phyloP scores from a whole-genome alignment of 2,329 filamentous ascomycete genomes.

The Parastagonospora nodorum region DNA sequence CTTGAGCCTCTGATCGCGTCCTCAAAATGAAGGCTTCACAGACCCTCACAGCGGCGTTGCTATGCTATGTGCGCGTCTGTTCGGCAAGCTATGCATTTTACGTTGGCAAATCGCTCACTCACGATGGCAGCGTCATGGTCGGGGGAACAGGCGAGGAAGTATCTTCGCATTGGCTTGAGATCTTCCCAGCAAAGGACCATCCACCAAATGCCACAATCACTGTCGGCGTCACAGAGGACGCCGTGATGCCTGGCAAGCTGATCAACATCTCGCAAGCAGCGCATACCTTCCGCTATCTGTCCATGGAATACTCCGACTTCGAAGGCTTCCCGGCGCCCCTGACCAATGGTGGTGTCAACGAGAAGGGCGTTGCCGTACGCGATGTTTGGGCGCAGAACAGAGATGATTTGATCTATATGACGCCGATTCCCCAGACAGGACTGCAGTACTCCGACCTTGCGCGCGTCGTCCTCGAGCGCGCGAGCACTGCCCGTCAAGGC shows the following conservation, averaged over 20 bases:
- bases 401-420: constrained; percentile 49
- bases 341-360: constrained; percentile 53
- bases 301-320: constrained; percentile 48
- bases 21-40: no score
- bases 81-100: constrained; percentile 57
- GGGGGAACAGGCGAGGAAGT: constrained; percentile 57
- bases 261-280: constrained; percentile 42
- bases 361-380: constrained; percentile 49
- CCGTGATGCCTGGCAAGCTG: constrained; percentile 42
- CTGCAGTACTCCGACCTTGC: constrained; percentile 52
- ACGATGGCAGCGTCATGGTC: constrained; percentile 50
- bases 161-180: constrained; percentile 54
- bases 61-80: constrained; percentile 12
- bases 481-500: constrained; percentile 48
- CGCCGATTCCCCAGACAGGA: constrained; percentile 48
- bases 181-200: constrained; percentile 51
- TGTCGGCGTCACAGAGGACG: constrained; percentile 50
- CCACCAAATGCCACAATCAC: constrained; percentile 49
- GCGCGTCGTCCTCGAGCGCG: constrained; percentile 49
- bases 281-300: constrained; percentile 43
- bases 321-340: constrained; percentile 52
- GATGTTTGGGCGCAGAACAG: constrained; percentile 51
- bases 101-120: constrained; percentile 53
- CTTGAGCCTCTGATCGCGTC: no score
- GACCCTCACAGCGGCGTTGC: background rate